phyloP scores from a whole-genome alignment of 495 filamentous ascomycete genomes.

The Tetracladium marchalianum region DNA sequence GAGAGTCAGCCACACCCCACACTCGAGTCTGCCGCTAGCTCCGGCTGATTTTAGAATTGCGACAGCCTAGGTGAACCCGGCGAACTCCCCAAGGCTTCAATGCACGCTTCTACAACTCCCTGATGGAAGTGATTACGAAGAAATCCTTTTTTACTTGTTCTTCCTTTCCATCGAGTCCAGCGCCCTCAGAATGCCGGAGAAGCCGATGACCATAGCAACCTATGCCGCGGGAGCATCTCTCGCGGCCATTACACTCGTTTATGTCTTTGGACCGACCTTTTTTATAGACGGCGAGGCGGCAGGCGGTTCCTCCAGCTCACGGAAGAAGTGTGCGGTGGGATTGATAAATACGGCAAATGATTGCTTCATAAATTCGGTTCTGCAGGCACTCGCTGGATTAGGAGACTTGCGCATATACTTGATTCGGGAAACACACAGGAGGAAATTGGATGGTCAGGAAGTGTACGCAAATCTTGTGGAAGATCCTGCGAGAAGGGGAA shows the following conservation, averaged over 20 bases:
- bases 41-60: too few relatives aligned
- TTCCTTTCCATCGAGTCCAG: too few relatives aligned
- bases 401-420: conserved; percentile 83
- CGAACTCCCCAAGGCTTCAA: too few relatives aligned
- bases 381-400: conserved; percentile 93
- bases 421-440: conserved; percentile 77
- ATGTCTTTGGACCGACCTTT: conserved; percentile 93
- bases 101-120: too few relatives aligned
- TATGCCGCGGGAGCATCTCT: conserved; percentile 95
- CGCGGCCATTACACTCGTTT: conserved; percentile 90
- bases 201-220: conserved; percentile 71
- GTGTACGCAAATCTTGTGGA: conserved; percentile 54
- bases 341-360: conserved; percentile 90
- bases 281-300: conserved; percentile 74
- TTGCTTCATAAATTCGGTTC: conserved; percentile 97
- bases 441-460: conserved; percentile 61
- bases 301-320: conserved; percentile 39
- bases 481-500: conserved; percentile 32
- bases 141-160: too few relatives aligned
- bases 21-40: too few relatives aligned
- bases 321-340: conserved; percentile 85
- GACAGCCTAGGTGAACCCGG: too few relatives aligned
- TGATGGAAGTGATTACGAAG: too few relatives aligned
- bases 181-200: conserved; percentile 64
- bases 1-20: too few relatives aligned